Percentiles rank a stretch among this genome's conserved stretches.
phyloP scores from a whole-genome alignment of 768 basidiomycete species.

The Daedalea quercina region DNA sequence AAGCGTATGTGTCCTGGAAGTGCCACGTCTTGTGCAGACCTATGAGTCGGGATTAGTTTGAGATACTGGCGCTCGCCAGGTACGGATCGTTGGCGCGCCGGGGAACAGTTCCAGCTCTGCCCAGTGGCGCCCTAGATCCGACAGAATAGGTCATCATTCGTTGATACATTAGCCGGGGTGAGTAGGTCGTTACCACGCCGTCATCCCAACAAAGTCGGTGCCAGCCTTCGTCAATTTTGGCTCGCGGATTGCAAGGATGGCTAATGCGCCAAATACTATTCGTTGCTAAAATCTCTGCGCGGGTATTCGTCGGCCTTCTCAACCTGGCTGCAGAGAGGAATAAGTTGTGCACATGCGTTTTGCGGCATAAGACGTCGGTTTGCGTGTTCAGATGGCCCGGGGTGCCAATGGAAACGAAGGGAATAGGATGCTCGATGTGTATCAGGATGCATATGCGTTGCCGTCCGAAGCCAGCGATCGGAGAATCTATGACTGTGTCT shows the following conservation, averaged over 20 bases:
- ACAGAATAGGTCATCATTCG: background rate
- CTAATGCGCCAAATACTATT: background rate
- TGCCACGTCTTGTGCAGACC: background rate
- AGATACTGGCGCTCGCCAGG: slow-evolving; percentile 1
- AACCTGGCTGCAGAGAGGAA: no score
- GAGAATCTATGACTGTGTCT: no score
- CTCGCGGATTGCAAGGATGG: background rate
- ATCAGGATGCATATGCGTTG: no score
- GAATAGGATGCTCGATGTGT: no score
- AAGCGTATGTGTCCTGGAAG: background rate
- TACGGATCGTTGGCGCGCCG: background rate
- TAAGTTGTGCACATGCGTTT: no score
- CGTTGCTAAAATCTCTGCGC: background rate
- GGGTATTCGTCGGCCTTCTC: background rate
- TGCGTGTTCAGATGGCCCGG: no score
- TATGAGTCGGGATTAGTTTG: background rate
- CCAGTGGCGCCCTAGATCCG: background rate
- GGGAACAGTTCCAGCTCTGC: background rate
- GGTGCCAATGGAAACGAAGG: no score
- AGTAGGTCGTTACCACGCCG: background rate
- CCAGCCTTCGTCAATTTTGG: background rate
- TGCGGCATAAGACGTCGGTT: no score
- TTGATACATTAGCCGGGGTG: background rate
- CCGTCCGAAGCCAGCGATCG: no score
- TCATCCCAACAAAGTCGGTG: background rate